Conservation (phyloP, 1,139 yeast genomes). For the Geotrichum cucujoidarum region DNA sequence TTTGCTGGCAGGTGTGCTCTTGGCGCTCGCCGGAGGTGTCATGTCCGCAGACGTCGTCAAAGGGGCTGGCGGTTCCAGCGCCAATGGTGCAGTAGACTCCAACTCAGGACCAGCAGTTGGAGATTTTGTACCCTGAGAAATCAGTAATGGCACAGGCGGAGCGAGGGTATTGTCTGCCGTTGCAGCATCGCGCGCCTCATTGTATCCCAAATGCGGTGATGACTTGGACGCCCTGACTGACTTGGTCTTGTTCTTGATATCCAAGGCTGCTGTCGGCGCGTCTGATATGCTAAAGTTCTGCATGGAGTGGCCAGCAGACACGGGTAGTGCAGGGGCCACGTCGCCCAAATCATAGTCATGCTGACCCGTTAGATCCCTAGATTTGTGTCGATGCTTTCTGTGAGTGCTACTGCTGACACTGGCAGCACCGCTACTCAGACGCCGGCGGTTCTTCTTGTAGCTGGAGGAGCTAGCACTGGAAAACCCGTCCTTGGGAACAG, state of each 20-base stretch:
- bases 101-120: too few species aligned
- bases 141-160: background rate
- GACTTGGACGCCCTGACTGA: background rate
- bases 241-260: too few species aligned
- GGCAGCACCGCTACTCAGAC: background rate
- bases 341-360: background rate
- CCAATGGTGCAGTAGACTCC: too few species aligned
- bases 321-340: background rate
- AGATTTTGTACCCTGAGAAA: background rate
- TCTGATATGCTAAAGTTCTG: background rate
- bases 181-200: too few species aligned
- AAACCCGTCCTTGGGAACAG: background rate
- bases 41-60: too few species aligned
- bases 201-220: background rate
- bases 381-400: background rate
- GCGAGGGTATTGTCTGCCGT: too few species aligned
- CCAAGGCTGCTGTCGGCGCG: background rate
- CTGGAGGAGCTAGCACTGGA: background rate
- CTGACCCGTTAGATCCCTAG: background rate
- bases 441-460: background rate
- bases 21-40: background rate
- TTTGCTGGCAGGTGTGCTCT: background rate
- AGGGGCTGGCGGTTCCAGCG: too few species aligned
- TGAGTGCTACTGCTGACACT: background rate
- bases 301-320: background rate